Evolutionary conservation across 805 yeast genomes (phyloP).

Genomic region (Starmera caribaea): DNA sequence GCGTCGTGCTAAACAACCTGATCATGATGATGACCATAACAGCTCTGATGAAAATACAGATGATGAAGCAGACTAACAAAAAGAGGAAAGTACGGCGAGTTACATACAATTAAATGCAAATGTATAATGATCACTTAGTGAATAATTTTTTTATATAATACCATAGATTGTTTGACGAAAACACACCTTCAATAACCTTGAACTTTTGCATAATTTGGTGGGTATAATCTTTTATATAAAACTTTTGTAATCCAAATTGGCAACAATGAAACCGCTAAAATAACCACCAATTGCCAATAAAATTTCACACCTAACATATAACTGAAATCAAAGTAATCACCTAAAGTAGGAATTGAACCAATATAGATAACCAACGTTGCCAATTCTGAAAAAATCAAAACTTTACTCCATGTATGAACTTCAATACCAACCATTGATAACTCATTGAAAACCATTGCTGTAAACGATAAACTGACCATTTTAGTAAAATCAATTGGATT

Average conservation of each 20-base stretch:
- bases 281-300: conserved; percentile 58
- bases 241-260: conserved; percentile 88
- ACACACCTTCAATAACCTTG: conserved; percentile 50
- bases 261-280: conserved; percentile 59
- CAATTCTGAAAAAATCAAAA: conserved; percentile 65
- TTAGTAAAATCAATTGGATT: conserved; percentile 41
- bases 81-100: conserved; percentile 9
- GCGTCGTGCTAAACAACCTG: conserved; percentile 14
- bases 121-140: conserved; percentile 14
- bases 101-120: conserved; percentile 6
- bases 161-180: no score
- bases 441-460: conserved; percentile 76
- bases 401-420: conserved; percentile 82
- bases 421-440: conserved; percentile 89
- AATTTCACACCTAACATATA: conserved; percentile 51
- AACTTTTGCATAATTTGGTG: conserved; percentile 96
- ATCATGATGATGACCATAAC: conserved; percentile 10
- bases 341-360: conserved; percentile 71
- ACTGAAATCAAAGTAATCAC: conserved; percentile 74
- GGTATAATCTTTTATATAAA: conserved; percentile 66
- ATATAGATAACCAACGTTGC: conserved; percentile 59
- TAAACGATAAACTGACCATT: conserved; percentile 83
- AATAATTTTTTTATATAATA: background rate
- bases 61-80: conserved; percentile 20
- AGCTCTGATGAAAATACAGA: conserved; percentile 22